Conservation (phyloP, 345 rosid genomes). For the Aethionema arabicum region DNA sequence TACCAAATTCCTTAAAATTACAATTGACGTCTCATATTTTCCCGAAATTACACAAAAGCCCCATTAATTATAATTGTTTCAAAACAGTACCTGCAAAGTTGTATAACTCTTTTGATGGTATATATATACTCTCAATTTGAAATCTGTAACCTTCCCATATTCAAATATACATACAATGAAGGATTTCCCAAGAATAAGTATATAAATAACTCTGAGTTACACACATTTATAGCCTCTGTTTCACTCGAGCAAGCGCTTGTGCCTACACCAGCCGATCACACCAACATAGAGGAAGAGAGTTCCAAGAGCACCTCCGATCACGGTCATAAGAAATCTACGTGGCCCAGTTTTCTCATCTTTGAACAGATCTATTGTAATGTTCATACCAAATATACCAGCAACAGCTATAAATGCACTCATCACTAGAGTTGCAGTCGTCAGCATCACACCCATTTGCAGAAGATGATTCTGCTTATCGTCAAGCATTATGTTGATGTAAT, state of each 20-base stretch:
- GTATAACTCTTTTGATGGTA: too few species aligned
- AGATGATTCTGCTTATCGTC: slow-evolving; percentile 97
- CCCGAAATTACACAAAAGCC: background rate
- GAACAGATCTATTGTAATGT: slow-evolving; percentile 61
- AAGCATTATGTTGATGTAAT: slow-evolving; percentile 91
- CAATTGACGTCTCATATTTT: background rate
- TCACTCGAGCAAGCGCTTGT: slow-evolving; percentile 73
- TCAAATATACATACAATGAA: too few species aligned
- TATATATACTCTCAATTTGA: too few species aligned
- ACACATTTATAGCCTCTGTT: background rate
- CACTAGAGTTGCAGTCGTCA: slow-evolving; percentile 85
- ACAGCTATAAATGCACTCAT: slow-evolving; percentile 65
- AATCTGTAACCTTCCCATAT: too few species aligned
- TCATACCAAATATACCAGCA: slow-evolving; percentile 79
- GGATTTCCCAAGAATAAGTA: background rate
- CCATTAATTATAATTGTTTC: background rate
- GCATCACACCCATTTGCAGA: slow-evolving; percentile 92
- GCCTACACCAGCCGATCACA: slow-evolving; percentile 84
- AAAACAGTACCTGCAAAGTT: too few species aligned
- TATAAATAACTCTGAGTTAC: background rate
- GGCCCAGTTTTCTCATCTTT: slow-evolving; percentile 30
- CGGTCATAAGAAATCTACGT: slow-evolving; percentile 62
- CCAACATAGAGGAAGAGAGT: slow-evolving; percentile 59
- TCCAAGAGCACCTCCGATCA: slow-evolving; percentile 64
- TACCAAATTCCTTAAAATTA: background rate